Percentiles rank a stretch among this genome's conserved stretches.
These are phyloP conservation scores for Suillus fuscotomentosus DNA, from an alignment of 768 basidiomycete species.

Conservation along the genomic window DNA sequence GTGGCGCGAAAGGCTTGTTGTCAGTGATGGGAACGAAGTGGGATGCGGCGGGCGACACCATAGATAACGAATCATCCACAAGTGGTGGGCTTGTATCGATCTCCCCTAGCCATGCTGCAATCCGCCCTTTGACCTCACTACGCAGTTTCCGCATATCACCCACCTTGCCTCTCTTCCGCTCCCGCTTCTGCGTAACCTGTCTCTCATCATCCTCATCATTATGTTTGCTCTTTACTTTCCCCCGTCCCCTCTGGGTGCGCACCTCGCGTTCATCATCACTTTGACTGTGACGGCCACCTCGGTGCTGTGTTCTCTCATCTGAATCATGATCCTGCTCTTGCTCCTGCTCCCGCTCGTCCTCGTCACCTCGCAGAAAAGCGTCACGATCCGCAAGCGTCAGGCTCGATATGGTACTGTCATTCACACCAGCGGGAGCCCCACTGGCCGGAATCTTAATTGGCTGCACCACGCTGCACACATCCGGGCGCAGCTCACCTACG, in stretches of 20 bases:
- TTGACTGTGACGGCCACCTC: conserved; percentile 22
- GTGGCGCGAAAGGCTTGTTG: conserved; percentile 20
- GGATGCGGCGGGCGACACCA: conserved; percentile 31
- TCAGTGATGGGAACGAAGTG: conserved; percentile 27
- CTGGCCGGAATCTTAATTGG: conserved; percentile 39
- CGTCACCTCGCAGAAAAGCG: conserved; percentile 13
- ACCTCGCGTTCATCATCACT: conserved; percentile 32
- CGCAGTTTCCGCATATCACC: conserved; percentile 38
- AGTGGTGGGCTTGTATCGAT: conserved; percentile 55
- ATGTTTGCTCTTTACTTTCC: conserved; percentile 22
- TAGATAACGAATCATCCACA: conserved; percentile 36
- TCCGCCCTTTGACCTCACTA: conserved; percentile 60
- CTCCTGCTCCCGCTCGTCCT: conserved; percentile 7
- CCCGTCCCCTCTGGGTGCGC: conserved; percentile 28
- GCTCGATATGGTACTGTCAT: conserved; percentile 50
- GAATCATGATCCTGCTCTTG: conserved; percentile 30
- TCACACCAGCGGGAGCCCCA: conserved; percentile 26
- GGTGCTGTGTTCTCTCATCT: conserved; percentile 31
- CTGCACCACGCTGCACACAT: conserved; percentile 36
- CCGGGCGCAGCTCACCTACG: conserved; percentile 25
- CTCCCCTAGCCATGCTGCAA: conserved; percentile 76
- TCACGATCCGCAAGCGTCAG: conserved; percentile 37
- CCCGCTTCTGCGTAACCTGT: conserved; percentile 7
- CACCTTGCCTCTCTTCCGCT: conserved; percentile 30
- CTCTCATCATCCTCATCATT: conserved; percentile 28